These are phyloP conservation scores for Rhododendron mucronatum DNA, from an alignment of 148 eudicot species.

Conservation along the genomic window DNA sequence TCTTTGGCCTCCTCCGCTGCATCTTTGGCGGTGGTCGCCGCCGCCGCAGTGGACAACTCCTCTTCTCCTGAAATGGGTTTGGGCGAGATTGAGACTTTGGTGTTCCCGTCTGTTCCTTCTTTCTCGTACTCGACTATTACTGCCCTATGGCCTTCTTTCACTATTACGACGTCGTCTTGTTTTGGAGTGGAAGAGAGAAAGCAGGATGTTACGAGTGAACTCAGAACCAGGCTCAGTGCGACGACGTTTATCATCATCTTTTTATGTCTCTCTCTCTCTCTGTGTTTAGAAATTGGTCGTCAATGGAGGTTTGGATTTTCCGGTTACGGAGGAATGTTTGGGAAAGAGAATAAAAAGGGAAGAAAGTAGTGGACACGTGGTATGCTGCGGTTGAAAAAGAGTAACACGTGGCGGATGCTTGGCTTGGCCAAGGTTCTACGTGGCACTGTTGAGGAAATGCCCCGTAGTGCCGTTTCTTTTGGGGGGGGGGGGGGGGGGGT, in stretches of 20 bases:
- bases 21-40: not conserved
- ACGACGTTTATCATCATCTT: not conserved
- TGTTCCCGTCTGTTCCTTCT: not conserved
- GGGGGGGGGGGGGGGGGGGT: too few relatives aligned
- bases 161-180: not conserved
- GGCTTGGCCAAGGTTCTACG: not conserved
- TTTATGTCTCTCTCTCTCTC: not conserved
- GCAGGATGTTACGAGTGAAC: not conserved
- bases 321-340: not conserved
- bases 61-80: not conserved
- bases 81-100: not conserved
- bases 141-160: not conserved
- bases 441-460: not conserved
- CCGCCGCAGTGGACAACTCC: not conserved
- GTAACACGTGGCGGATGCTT: not conserved
- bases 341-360: not conserved
- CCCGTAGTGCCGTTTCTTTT: not conserved
- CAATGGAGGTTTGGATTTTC: not conserved
- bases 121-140: not conserved
- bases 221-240: not conserved
- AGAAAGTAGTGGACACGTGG: not conserved
- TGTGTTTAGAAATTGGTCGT: not conserved
- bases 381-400: not conserved
- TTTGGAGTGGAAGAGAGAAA: not conserved
- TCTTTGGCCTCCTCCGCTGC: not conserved